Base-by-base conservation (phyloP, 257 asterid genomes). In the Fraxinus excelsior region DNA sequence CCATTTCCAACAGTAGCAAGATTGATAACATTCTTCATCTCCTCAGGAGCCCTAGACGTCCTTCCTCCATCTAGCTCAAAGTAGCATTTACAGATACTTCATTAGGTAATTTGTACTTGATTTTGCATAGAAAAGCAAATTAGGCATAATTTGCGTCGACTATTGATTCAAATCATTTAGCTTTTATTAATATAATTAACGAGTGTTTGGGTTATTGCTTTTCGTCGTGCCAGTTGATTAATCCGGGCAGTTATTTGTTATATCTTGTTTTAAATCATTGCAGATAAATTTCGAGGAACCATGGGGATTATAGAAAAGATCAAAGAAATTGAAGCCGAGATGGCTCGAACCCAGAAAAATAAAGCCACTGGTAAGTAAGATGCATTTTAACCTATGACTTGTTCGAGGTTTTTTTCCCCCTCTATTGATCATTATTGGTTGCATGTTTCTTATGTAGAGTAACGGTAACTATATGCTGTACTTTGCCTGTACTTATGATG, bases 281-380 rank as follows among this genome's bases (percentile, higher is more conserved):
- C 87, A 90, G 95, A 83, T 84, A 40, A 77, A 68, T 72, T 70
- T 64, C 76, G 56, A 70, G 79, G 80, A 74, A 89, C 70, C 74
- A 95, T 95, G 99, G 99, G 99, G 88, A 96, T 96, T 85, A 81
- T 93, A 28, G 99, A 96, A 82, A 96, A 77, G 93, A 96, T 96
- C 68, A 96, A 91, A 72, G 99, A 96, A 77, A 96, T 96, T 74
- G 99, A 96, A 78, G 91, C 92, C 79, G 99, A 96, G 87, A 96
- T 96, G 99, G 98, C 98, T 34, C 94, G 98, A 25, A 96, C 99
- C 29, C 99, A 96, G 92, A 96, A 96, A 83, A 96, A 96, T 84
- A 96, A 96, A 87, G 99, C 99, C 69, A 96, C 99, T 79, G 98
- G 31, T n/a, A n/a, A n/a, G 99, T 92, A 70, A 73, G 68, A 62